Conservation (phyloP, 1,284 basidiomycete genomes). For the Pascua guehoae region DNA sequence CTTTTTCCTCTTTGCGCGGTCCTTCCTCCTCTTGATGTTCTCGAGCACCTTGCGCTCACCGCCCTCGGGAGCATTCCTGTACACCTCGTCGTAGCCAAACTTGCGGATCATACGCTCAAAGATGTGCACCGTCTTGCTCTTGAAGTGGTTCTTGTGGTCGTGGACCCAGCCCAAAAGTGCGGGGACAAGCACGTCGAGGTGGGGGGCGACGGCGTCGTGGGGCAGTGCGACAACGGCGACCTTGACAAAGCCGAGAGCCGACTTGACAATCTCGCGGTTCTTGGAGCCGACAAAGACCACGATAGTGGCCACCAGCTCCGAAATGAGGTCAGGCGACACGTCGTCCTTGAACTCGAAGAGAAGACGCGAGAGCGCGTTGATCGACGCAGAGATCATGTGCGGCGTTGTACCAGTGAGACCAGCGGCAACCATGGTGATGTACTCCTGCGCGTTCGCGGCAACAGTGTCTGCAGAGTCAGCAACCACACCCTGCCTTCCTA, state of each 20-base stretch:
- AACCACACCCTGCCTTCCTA: background rate
- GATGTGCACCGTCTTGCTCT: slow-evolving; percentile 91
- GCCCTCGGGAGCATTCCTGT: slow-evolving; percentile 55
- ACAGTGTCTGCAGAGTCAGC: slow-evolving; percentile 50
- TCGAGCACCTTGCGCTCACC: slow-evolving; percentile 71
- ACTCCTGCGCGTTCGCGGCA: slow-evolving; percentile 81
- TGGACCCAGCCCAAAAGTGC: slow-evolving; percentile 87
- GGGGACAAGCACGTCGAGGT: slow-evolving; percentile 74
- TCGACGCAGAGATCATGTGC: slow-evolving; percentile 97
- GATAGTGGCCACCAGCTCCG: slow-evolving; percentile 81
- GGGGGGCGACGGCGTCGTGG: slow-evolving; percentile 64
- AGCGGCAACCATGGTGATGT: slow-evolving; percentile 94
- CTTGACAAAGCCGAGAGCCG: slow-evolving; percentile 90
- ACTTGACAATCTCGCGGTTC: slow-evolving; percentile 97
- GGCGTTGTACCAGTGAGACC: slow-evolving; percentile 89
- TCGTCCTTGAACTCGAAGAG: slow-evolving; percentile 93
- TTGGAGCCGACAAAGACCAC: slow-evolving; percentile 85
- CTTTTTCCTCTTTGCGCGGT: slow-evolving; percentile 75
- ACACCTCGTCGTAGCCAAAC: slow-evolving; percentile 81
- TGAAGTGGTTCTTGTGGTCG: slow-evolving; percentile 99
- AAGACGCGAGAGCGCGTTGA: slow-evolving; percentile 88
- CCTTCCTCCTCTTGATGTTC: slow-evolving; percentile 88
- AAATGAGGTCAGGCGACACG: slow-evolving; percentile 71
- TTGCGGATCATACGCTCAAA: slow-evolving; percentile 92
- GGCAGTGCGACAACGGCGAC: slow-evolving; percentile 84